A percentile compares a stretch with the other conserved stretches of the same genome.
These are phyloP conservation scores for Aspergillus olivimuriae DNA, from an alignment of 495 filamentous ascomycete species.

Conservation along the genomic window DNA sequence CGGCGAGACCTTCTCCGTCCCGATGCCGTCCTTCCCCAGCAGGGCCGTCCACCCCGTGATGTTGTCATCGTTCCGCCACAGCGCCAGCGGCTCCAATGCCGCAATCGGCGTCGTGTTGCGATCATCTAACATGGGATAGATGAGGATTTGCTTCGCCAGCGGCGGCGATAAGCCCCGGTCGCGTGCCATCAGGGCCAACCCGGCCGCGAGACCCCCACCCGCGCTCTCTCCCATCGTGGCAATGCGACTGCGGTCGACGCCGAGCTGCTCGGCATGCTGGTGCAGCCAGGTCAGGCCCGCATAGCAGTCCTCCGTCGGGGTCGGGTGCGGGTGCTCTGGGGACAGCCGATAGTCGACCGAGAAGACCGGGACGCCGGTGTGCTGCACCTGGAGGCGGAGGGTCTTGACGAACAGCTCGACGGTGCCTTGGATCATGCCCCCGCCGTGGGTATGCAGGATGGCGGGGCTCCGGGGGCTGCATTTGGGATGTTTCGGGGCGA, in stretches of 20 bases:
- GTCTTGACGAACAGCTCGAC: conserved; percentile 2
- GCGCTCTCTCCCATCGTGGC: conserved; percentile 57
- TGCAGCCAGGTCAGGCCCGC: conserved; percentile 36
- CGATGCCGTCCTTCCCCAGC: conserved; percentile 14
- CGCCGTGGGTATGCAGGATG: conserved; percentile 18
- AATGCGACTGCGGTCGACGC: conserved; percentile 51
- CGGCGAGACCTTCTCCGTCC: conserved; percentile 12
- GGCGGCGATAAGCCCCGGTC: conserved; percentile 32
- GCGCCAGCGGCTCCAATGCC: conserved; percentile 8
- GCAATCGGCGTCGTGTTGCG: conserved; percentile 8
- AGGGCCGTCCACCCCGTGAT: conserved; percentile 18
- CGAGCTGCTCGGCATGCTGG: conserved; percentile 28
- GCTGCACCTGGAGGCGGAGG: conserved; percentile 6
- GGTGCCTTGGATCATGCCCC: conserved; percentile 14
- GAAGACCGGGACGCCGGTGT: conserved; percentile 16
- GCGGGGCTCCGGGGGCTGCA: conserved; percentile 8
- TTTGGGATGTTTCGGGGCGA: conserved; percentile 1
- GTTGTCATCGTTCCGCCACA: conserved; percentile 29
- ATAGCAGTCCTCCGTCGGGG: conserved; percentile 31
- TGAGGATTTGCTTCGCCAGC: conserved; percentile 40
- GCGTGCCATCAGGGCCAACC: conserved; percentile 36
- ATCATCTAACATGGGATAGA: conserved; percentile 45
- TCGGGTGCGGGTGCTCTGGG: conserved; percentile 28
- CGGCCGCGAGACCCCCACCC: conserved; percentile 46
- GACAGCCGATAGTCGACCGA: conserved; percentile 31